Conservation (phyloP, 2,329 filamentous ascomycete species). For the Kalaharituber pfeilii region DNA sequence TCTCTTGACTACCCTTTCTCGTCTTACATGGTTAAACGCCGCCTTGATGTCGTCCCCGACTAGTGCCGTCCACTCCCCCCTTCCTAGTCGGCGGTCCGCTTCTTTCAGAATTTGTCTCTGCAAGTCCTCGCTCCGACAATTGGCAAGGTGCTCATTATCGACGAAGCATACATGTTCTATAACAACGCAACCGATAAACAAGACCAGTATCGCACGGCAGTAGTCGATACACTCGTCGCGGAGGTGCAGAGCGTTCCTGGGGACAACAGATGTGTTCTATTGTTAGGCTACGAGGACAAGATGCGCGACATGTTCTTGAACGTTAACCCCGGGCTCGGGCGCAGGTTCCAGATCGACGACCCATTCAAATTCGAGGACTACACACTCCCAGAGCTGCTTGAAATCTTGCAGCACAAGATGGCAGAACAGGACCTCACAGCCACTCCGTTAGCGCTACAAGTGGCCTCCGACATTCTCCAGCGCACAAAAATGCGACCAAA, state of each 20-base stretch:
- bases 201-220: slow-evolving; percentile 42
- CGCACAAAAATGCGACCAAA: slow-evolving; percentile 45
- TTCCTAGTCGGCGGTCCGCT: too few relatives aligned
- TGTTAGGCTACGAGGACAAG: slow-evolving; percentile 51
- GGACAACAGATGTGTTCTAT: slow-evolving; percentile 54
- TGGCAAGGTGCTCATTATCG: slow-evolving; percentile 64
- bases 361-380: slow-evolving; percentile 58
- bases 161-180: slow-evolving; percentile 57
- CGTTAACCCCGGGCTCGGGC: slow-evolving; percentile 49
- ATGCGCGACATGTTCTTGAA: slow-evolving; percentile 60
- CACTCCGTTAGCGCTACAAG: slow-evolving; percentile 35
- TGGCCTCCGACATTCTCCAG: slow-evolving; percentile 42
- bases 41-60: too few relatives aligned
- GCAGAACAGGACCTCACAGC: slow-evolving; percentile 37
- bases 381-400: slow-evolving; percentile 36
- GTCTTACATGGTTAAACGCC: too few relatives aligned
- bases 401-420: slow-evolving; percentile 48
- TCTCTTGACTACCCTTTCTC: too few relatives aligned
- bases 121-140: slow-evolving; percentile 41
- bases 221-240: slow-evolving; percentile 57
- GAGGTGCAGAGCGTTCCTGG: slow-evolving; percentile 52
- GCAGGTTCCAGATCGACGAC: slow-evolving; percentile 46
- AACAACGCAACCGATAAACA: slow-evolving; percentile 3
- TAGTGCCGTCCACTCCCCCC: too few relatives aligned
- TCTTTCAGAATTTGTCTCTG: too few relatives aligned